These are phyloP conservation scores for Chloranthus sessilifolius DNA, from an alignment of 164 flowering plant species.

Conservation along the genomic window DNA sequence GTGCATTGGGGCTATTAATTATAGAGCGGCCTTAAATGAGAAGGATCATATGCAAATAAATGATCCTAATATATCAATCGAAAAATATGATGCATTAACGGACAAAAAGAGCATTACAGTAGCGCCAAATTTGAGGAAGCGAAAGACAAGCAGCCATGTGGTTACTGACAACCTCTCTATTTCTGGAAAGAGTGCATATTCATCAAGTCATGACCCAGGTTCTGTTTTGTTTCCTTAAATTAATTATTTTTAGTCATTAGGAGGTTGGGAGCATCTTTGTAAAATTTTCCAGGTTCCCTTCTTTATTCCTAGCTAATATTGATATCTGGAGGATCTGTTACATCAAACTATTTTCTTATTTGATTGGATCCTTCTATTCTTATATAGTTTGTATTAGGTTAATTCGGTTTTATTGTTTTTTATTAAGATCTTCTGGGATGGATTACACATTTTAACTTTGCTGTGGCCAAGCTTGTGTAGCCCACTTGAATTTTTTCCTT, in stretches of 20 bases:
- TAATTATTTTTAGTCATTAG: not conserved
- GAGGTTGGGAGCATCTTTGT: too few species aligned
- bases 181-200: slow-evolving; percentile 2
- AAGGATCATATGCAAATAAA: slow-evolving; percentile 19
- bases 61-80: slow-evolving; percentile 16
- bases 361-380: too few species aligned
- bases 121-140: slow-evolving; percentile 38
- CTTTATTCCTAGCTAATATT: too few species aligned
- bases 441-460: too few species aligned
- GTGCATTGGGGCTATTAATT: slow-evolving; percentile 49
- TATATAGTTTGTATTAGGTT: too few species aligned
- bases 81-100: slow-evolving; percentile 12
- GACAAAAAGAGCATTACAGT: slow-evolving; percentile 8
- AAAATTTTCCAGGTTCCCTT: too few species aligned
- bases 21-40: slow-evolving; percentile 17
- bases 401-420: too few species aligned
- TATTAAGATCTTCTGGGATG: too few species aligned
- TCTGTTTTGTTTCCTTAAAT: slow-evolving; percentile 11
- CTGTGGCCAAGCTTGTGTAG: too few species aligned
- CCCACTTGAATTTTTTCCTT: too few species aligned
- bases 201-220: slow-evolving; percentile 36
- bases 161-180: slow-evolving; percentile 6
- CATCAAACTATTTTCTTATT: too few species aligned
- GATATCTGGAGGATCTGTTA: too few species aligned
- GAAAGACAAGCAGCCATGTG: slow-evolving; percentile 27